These are phyloP conservation scores for Eudorina sp. DNA, from an alignment of 139 green algal genomes.

Conservation along the genomic window DNA sequence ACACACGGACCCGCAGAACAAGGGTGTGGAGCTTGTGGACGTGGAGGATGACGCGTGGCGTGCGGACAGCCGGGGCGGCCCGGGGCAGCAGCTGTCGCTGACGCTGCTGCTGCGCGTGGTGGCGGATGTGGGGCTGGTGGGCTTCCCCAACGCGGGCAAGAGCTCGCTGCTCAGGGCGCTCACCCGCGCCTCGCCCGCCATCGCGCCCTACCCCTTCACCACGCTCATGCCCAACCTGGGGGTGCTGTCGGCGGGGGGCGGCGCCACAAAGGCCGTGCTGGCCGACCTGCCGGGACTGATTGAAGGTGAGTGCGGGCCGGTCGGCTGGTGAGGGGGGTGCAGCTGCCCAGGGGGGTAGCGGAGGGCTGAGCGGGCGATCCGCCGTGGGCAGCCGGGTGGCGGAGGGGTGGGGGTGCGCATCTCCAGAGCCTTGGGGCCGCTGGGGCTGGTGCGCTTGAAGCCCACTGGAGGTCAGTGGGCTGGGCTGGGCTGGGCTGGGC, in stretches of 20 bases:
- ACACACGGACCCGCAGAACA: constrained; percentile 16
- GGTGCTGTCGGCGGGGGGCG: constrained; percentile 66
- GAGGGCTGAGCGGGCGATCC: no score
- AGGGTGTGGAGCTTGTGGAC: constrained; percentile 67
- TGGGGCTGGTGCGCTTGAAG: no score
- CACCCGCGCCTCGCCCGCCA: constrained; percentile 84
- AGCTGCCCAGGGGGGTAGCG: background rate
- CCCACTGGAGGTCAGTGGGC: no score
- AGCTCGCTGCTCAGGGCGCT: constrained; percentile 79
- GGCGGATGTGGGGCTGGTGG: constrained; percentile 95
- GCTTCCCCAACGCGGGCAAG: constrained; percentile 94
- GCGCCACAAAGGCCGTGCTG: constrained; percentile 62
- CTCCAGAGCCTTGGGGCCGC: no score
- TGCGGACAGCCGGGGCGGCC: constrained; percentile 66
- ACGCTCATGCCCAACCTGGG: constrained; percentile 97
- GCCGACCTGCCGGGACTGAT: constrained; percentile 93
- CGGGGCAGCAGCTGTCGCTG: constrained; percentile 81
- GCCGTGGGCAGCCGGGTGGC: no score
- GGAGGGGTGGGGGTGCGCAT: no score
- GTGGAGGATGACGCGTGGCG: constrained; percentile 81
- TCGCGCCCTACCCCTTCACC: constrained; percentile 96
- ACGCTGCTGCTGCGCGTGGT: constrained; percentile 89
- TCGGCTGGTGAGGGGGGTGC: background rate
- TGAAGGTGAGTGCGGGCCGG: constrained; percentile 62
- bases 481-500: no score